phyloP scores from a whole-genome alignment of 306 rosid genomes.

The Canavalia ensiformis region DNA sequence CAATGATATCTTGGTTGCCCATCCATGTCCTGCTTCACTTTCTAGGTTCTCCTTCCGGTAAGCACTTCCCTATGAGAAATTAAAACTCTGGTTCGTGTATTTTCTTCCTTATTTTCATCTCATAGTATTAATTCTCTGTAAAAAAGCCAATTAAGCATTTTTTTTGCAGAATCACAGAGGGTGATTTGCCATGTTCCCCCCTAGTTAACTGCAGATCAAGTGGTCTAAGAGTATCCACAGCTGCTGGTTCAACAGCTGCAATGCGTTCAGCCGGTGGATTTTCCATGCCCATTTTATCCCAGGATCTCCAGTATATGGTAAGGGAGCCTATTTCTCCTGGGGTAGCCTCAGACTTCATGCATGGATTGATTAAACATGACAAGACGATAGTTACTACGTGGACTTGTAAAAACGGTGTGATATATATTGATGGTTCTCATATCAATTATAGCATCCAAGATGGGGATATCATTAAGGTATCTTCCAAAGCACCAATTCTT shows the following conservation, averaged over 20 bases:
- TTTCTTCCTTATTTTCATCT: conserved; percentile 20
- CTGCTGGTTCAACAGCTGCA: conserved; percentile 96
- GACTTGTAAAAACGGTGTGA: conserved; percentile 68
- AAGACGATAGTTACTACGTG: conserved; percentile 64
- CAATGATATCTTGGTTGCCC: conserved; percentile 82
- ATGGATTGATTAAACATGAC: conserved; percentile 59
- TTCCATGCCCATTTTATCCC: conserved; percentile 75
- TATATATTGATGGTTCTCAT: conserved; percentile 86
- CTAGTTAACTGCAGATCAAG: conserved; percentile 82
- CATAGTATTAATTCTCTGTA: not conserved
- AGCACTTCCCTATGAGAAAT: conserved; percentile 25
- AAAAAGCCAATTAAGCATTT: conserved; percentile 29
- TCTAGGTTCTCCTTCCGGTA: conserved; percentile 89
- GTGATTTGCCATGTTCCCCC: conserved; percentile 58
- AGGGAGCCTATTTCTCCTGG: conserved; percentile 83
- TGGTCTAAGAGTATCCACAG: conserved; percentile 89
- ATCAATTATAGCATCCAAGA: conserved; percentile 56
- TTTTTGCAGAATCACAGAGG: conserved; percentile 69
- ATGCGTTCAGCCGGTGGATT: conserved; percentile 94
- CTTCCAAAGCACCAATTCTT: conserved; percentile 78
- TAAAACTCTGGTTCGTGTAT: conserved; percentile 2
- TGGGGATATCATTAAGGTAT: conserved; percentile 75
- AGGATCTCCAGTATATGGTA: conserved; percentile 87
- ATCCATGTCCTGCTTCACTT: conserved; percentile 90
- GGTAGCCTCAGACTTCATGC: conserved; percentile 62